Evolutionary conservation across 331 rosid genomes (phyloP).

Genomic region (Spiraea crenata): DNA sequence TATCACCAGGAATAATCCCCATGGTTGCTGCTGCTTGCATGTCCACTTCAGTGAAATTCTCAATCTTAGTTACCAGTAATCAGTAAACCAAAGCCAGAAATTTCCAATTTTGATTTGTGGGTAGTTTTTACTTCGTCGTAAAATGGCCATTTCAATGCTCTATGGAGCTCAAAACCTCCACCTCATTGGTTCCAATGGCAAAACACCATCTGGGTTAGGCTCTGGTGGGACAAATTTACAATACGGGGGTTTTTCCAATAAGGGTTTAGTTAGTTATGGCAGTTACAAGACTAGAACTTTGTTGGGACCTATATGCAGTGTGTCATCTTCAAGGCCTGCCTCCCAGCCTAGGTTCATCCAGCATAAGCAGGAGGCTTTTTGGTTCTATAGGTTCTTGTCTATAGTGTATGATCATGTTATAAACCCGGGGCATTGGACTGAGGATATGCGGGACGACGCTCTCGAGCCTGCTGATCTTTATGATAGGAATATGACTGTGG

Average conservation of each 20-base stretch:
- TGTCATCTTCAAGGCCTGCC: slow-evolving; percentile 73
- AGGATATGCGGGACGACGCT: slow-evolving; percentile 92
- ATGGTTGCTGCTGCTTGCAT: slow-evolving; percentile 1
- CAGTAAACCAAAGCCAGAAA: slow-evolving; percentile 2
- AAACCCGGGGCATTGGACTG: slow-evolving; percentile 95
- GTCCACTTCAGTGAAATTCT: background rate
- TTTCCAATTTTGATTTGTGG: slow-evolving; percentile 20
- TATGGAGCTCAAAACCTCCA: slow-evolving; percentile 62
- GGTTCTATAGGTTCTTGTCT: slow-evolving; percentile 90
- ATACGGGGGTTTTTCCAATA: slow-evolving; percentile 40
- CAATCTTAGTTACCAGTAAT: background rate
- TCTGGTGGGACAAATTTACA: slow-evolving; percentile 42
- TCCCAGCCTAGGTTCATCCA: slow-evolving; percentile 94
- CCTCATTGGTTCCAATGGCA: slow-evolving; percentile 23
- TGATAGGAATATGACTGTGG: slow-evolving; percentile 67
- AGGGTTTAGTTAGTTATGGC: slow-evolving; percentile 24
- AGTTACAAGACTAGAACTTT: slow-evolving; percentile 24
- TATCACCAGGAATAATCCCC: background rate
- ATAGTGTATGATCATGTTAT: slow-evolving; percentile 82
- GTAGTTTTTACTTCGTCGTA: slow-evolving; percentile 19
- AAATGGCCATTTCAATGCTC: slow-evolving; percentile 70
- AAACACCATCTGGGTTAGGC: slow-evolving; percentile 48
- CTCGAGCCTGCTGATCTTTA: slow-evolving; percentile 84
- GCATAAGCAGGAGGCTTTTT: slow-evolving; percentile 88
- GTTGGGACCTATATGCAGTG: slow-evolving; percentile 42